Conservation (phyloP, 495 filamentous ascomycete genomes). For the Bombardia bombarda region DNA sequence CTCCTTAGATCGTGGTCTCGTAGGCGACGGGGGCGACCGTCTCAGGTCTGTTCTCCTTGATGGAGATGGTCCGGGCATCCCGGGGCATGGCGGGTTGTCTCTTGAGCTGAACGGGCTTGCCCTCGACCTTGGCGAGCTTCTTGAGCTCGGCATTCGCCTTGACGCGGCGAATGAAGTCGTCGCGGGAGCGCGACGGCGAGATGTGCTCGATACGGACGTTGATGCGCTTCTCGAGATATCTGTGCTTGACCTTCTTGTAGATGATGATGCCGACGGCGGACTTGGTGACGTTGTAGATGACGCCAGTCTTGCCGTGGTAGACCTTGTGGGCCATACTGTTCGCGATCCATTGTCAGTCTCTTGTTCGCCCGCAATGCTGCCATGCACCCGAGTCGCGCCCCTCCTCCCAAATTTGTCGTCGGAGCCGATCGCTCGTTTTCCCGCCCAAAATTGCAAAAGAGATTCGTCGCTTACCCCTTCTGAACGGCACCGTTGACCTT, state of each 20-base stretch:
- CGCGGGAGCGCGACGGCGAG: slow-evolving; percentile 81
- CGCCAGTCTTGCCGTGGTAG: slow-evolving; percentile 97
- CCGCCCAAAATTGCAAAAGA: background rate
- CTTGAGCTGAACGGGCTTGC: slow-evolving; percentile 82
- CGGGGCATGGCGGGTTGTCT: slow-evolving; percentile 75
- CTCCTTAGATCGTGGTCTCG: slow-evolving; percentile 91
- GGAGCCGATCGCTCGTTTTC: background rate
- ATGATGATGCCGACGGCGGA: slow-evolving; percentile 93
- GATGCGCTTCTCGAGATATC: slow-evolving; percentile 99
- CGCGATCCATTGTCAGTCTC: no score
- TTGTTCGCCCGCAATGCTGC: background rate
- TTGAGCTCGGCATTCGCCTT: slow-evolving; percentile 91
- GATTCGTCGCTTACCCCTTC: slow-evolving; percentile 55
- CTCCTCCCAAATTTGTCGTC: background rate
- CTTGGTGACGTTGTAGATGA: slow-evolving; percentile 98
- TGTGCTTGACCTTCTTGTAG: slow-evolving; percentile 96
- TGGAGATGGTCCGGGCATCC: slow-evolving; percentile 65
- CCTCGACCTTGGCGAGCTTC: slow-evolving; percentile 84
- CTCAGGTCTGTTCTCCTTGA: slow-evolving; percentile 75
- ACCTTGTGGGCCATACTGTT: slow-evolving; percentile 98
- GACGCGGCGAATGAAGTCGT: slow-evolving; percentile 92
- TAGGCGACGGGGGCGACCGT: slow-evolving; percentile 86
- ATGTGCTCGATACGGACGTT: slow-evolving; percentile 98
- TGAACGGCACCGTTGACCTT: slow-evolving; percentile 96
- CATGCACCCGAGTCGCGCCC: background rate